Evolutionary conservation across 1,284 basidiomycete species (phyloP).

Genomic region (Inonotus hispidus): DNA sequence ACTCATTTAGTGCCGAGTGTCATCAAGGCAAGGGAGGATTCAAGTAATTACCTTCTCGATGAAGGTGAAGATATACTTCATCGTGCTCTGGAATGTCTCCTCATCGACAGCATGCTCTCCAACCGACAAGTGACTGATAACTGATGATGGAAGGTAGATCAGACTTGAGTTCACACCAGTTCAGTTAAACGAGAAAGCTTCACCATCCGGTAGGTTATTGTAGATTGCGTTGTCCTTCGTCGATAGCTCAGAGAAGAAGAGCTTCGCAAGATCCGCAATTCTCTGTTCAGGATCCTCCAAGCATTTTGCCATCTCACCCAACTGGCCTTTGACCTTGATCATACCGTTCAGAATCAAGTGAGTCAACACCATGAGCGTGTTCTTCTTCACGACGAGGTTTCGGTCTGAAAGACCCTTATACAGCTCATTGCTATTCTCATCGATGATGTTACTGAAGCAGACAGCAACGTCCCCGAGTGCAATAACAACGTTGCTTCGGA

Average conservation of each 20-base stretch:
- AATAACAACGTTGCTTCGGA: conserved; percentile 95
- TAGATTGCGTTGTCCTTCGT: conserved; percentile 99
- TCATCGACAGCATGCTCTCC: conserved; percentile 95
- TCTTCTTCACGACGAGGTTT: conserved; percentile 94
- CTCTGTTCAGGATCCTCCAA: conserved; percentile 89
- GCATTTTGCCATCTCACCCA: conserved; percentile 99
- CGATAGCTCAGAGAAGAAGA: conserved; percentile 95
- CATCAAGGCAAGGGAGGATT: neutral
- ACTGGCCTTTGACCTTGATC: conserved; percentile 99
- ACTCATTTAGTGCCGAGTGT: neutral
- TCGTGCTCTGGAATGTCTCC: conserved; percentile 86
- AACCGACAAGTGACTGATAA: conserved; percentile 90
- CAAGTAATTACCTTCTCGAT: conserved; percentile 81
- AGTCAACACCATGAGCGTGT: conserved; percentile 97
- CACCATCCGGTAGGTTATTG: conserved; percentile 93
- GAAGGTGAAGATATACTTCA: conserved; percentile 94
- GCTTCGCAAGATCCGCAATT: conserved; percentile 88
- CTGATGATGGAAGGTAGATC: conserved; percentile 34
- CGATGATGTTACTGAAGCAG: conserved; percentile 93
- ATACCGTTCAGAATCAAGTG: conserved; percentile 97
- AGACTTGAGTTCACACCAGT: neutral
- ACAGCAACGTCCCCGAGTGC: conserved; percentile 96
- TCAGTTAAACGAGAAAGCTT: conserved; percentile 20
- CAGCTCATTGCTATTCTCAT: conserved; percentile 94
- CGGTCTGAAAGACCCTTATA: conserved; percentile 90